Conservation (phyloP, 495 filamentous ascomycete genomes). For the Lepraria neglecta region DNA sequence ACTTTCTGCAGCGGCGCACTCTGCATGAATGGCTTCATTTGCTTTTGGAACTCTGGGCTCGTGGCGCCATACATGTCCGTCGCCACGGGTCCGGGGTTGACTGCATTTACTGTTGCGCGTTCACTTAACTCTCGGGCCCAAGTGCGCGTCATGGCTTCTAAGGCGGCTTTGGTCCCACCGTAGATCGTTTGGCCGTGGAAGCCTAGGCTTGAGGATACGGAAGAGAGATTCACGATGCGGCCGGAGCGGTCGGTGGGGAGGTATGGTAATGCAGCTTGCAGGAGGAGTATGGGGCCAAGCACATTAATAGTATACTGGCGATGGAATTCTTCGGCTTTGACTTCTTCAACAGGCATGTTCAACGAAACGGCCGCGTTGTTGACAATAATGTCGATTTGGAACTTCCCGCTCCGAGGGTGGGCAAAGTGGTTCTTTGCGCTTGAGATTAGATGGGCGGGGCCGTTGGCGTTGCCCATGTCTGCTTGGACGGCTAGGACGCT, state of each 20-base stretch:
- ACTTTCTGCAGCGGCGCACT: conserved; percentile 58
- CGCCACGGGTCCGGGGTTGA: conserved; percentile 83
- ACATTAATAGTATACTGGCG: conserved; percentile 77
- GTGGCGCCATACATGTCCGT: conserved; percentile 67
- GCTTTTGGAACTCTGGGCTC: conserved; percentile 47
- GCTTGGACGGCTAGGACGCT: conserved; percentile 50
- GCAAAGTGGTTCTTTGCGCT: conserved; percentile 48
- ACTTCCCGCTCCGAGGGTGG: conserved; percentile 40
- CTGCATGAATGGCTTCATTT: conserved; percentile 57
- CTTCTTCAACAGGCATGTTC: conserved; percentile 54
- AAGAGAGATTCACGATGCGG: conserved; percentile 73
- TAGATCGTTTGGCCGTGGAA: conserved; percentile 71
- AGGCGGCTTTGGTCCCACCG: conserved; percentile 79
- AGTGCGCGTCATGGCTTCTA: conserved; percentile 88
- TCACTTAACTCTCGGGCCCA: conserved; percentile 80
- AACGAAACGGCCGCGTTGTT: conserved; percentile 76
- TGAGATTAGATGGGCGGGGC: conserved; percentile 38
- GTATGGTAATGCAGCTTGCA: conserved; percentile 61
- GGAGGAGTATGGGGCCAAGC: conserved; percentile 73
- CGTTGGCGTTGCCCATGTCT: conserved; percentile 46
- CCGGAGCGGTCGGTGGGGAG: conserved; percentile 69
- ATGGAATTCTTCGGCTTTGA: conserved; percentile 56
- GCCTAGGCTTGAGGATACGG: conserved; percentile 61
- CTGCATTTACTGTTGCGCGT: conserved; percentile 71
- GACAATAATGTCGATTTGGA: conserved; percentile 79